Base-by-base conservation (phyloP, 495 filamentous ascomycete species). In the Trichoderma asperelloides region DNA sequence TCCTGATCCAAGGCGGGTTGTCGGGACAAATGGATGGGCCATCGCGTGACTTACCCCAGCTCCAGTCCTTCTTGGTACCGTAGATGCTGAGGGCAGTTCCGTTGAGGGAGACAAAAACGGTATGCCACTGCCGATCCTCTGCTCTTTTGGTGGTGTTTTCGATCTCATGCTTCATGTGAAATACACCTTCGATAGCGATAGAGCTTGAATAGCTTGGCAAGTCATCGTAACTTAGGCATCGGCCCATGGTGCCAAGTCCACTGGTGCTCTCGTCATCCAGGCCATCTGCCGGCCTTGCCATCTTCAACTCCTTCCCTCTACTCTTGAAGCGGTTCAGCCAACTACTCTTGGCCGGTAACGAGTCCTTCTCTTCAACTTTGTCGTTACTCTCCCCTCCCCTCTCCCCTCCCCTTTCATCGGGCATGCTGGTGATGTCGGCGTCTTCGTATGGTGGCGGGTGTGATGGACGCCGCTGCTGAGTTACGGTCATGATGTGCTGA, bases 51-150 rank as follows among this genome's bases (percentile, higher is more conserved):
- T 74, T 74, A 66, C 80, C 78, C 69, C 78, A 73, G 23, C 72
- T 72, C 9, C 77, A 64, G 64, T 78, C 74, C 69, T 76, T 75
- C 70, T 85, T 85, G 37, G 82, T 75, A 43, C 78, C 76, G 73
- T 87, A 77, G n/a, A 90, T 70, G 68, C 80, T 79, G 63, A 90
- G 78, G 30, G 84, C 77, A 0, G 87, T 89, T 11, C 87, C 87
- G 66, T 81, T 80, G 30, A 90, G 74, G n/a, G 80, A 78, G 8
- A 83, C 81, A 68, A 84, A 86, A 5, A 82, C 81, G 68, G 80
- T 80, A 65, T 77, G 75, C 86, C 86, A 89, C 65, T 78, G 78
- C 41, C 83, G 77, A 67, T 82, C 76, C 41, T 78, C 73, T 63
- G 85, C 79, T 15, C 78, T 72, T 66, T 85, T 80, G 47, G 85